phyloP scores from a whole-genome alignment of 2,329 filamentous ascomycete genomes.

The Colletotrichum cereale region DNA sequence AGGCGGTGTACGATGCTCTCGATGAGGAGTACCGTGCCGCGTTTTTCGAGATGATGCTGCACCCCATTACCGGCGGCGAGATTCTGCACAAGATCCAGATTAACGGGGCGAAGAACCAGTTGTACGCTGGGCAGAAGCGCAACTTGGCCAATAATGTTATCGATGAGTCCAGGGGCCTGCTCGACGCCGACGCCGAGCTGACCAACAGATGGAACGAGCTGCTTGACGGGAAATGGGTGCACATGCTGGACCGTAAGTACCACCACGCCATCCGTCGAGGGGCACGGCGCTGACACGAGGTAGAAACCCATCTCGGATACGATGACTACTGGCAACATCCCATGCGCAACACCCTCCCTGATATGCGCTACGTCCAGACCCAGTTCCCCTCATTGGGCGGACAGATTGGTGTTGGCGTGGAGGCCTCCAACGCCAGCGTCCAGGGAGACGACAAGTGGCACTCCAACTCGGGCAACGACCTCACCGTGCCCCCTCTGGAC shows the following conservation, averaged over 20 bases:
- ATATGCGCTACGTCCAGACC: conserved; percentile 70
- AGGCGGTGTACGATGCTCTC: conserved; percentile 67
- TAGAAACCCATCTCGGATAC: conserved; percentile 66
- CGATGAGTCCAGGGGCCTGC: conserved; percentile 63
- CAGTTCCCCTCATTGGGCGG: conserved; percentile 70
- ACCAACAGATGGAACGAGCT: conserved; percentile 69
- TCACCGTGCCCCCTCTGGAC: conserved; percentile 68
- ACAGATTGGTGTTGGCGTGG: conserved; percentile 72
- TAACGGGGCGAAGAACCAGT: conserved; percentile 58
- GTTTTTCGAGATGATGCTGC: conserved; percentile 70
- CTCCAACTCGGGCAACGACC: conserved; percentile 62
- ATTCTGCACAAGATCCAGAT: conserved; percentile 64
- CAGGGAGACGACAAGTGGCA: conserved; percentile 67
- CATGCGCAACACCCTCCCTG: conserved; percentile 76
- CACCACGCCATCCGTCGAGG: neutral
- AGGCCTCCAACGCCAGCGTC: conserved; percentile 75
- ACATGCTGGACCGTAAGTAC: conserved; percentile 68
- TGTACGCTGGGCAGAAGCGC: conserved; percentile 60
- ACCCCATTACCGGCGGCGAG: conserved; percentile 66
- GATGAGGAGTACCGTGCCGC: conserved; percentile 63
- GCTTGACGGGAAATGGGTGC: conserved; percentile 72
- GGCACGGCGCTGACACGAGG: conserved; percentile 8
- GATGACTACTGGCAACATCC: conserved; percentile 76
- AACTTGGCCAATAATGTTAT: conserved; percentile 63
- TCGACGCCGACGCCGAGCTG: conserved; percentile 68